Evolutionary conservation across 2,329 filamentous ascomycete species (phyloP).

Genomic region (Cyanodermella asteris): DNA sequence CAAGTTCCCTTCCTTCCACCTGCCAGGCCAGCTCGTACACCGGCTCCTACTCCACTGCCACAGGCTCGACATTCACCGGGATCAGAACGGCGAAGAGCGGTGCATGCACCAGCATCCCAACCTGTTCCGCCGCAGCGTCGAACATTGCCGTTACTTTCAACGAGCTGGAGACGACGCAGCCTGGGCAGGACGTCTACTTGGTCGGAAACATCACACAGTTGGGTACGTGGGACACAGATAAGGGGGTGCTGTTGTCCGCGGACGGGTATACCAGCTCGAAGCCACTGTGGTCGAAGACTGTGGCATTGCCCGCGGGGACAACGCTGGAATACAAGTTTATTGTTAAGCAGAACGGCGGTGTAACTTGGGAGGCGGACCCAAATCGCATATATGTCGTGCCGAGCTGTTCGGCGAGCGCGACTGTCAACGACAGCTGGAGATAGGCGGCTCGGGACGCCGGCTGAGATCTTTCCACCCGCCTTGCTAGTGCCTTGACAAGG

Average conservation of each 20-base stretch:
- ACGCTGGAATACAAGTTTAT: constrained; percentile 48
- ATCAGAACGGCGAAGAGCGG: too few species aligned
- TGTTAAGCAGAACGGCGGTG: constrained; percentile 31
- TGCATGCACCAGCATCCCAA: too few species aligned
- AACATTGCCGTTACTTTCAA: constrained; percentile 41
- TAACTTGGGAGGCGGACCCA: constrained; percentile 43
- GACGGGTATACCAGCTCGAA: constrained; percentile 35
- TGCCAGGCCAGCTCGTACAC: constrained; percentile 7
- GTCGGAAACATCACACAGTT: constrained; percentile 36
- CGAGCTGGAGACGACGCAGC: constrained; percentile 32
- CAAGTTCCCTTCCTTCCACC: constrained; percentile 2
- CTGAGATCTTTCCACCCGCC: too few species aligned
- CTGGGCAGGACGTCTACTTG: constrained; percentile 44
- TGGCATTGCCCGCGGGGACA: constrained; percentile 34
- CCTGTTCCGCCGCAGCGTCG: constrained; percentile 11
- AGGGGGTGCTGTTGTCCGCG: constrained; percentile 35
- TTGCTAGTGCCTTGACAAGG: too few species aligned
- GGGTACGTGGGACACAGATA: constrained; percentile 37
- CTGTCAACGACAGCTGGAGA: constrained; percentile 19
- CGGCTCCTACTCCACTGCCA: constrained; percentile 8
- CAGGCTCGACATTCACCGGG: too few species aligned
- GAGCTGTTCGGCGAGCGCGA: constrained; percentile 15
- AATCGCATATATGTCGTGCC: constrained; percentile 21
- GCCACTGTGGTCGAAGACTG: constrained; percentile 37
- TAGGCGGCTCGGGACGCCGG: too few species aligned